Percentiles rank a stretch among this genome's conserved stretches.
Evolutionary conservation across 129 eudicot genomes (phyloP).

Genomic region (Saussurea involucrata): DNA sequence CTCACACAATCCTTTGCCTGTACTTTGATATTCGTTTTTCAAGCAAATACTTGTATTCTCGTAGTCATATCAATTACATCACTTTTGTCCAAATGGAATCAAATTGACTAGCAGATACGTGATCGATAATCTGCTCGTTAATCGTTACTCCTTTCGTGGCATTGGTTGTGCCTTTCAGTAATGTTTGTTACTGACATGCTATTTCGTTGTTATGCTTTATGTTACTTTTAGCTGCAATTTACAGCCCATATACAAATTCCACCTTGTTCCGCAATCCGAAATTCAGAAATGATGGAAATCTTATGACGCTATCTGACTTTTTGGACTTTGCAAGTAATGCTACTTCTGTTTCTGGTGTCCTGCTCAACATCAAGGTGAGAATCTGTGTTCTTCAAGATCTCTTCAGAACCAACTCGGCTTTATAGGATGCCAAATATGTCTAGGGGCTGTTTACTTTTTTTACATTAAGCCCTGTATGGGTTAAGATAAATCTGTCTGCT

Average conservation of each 20-base stretch:
- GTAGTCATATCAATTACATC: neutral
- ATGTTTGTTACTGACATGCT: neutral
- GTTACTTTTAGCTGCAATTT: conserved; percentile 51
- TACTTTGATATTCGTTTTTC: neutral
- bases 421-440: neutral
- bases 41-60: neutral
- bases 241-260: conserved; percentile 23
- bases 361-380: conserved; percentile 75
- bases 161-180: neutral
- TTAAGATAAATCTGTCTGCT: too few species aligned
- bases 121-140: neutral
- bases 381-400: neutral
- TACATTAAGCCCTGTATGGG: too few species aligned
- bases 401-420: neutral
- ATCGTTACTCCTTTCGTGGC: neutral
- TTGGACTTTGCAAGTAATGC: conserved; percentile 56
- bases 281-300: conserved; percentile 43
- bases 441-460: too few species aligned
- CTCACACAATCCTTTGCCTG: too few species aligned
- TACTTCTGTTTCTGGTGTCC: conserved; percentile 58
- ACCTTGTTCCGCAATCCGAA: conserved; percentile 53
- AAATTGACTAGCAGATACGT: neutral
- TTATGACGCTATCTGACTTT: conserved; percentile 52
- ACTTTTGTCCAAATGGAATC: neutral
- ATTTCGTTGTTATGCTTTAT: neutral